Evolutionary conservation across 2,329 filamentous ascomycete genomes (phyloP).

Genomic region (Pseudonectria buxi): DNA sequence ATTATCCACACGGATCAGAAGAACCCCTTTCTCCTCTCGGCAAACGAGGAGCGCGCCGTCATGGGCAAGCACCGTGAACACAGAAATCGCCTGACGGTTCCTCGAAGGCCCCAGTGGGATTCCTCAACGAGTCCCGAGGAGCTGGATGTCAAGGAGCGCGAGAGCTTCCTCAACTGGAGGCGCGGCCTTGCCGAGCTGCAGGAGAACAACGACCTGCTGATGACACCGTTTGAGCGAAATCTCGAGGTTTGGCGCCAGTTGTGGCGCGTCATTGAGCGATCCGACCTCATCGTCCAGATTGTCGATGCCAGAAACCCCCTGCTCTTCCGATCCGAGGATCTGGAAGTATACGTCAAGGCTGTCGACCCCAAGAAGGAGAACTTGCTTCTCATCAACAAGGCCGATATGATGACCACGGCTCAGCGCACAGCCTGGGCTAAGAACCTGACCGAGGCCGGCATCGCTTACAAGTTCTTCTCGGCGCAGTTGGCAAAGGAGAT

Average conservation of each 20-base stretch:
- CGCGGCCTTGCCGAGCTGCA: constrained; percentile 86
- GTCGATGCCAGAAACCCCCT: constrained; percentile 94
- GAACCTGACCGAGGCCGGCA: constrained; percentile 72
- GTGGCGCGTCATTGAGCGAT: constrained; percentile 96
- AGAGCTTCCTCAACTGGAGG: constrained; percentile 80
- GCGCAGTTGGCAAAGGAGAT: constrained; percentile 84
- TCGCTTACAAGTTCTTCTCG: constrained; percentile 95
- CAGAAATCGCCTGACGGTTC: constrained; percentile 73
- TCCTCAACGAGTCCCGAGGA: constrained; percentile 74
- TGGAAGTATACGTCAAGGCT: constrained; percentile 91
- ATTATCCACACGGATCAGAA: constrained; percentile 96
- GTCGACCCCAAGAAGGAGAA: constrained; percentile 85
- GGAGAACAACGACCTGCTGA: constrained; percentile 86
- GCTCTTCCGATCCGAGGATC: constrained; percentile 86
- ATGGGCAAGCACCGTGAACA: constrained; percentile 79
- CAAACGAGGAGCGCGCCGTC: constrained; percentile 71
- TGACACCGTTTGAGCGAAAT: constrained; percentile 98
- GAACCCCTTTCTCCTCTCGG: constrained; percentile 87
- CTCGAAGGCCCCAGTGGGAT: constrained; percentile 85
- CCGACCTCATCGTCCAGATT: constrained; percentile 94
- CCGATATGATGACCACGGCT: constrained; percentile 91
- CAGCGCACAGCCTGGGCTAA: constrained; percentile 81
- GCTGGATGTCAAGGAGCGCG: constrained; percentile 71
- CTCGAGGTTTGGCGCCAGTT: constrained; percentile 96
- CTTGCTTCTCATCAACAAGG: constrained; percentile 91